These are phyloP conservation scores for Fusarium pseudograminearum DNA, from an alignment of 2,329 filamentous ascomycete genomes.

Conservation along the genomic window DNA sequence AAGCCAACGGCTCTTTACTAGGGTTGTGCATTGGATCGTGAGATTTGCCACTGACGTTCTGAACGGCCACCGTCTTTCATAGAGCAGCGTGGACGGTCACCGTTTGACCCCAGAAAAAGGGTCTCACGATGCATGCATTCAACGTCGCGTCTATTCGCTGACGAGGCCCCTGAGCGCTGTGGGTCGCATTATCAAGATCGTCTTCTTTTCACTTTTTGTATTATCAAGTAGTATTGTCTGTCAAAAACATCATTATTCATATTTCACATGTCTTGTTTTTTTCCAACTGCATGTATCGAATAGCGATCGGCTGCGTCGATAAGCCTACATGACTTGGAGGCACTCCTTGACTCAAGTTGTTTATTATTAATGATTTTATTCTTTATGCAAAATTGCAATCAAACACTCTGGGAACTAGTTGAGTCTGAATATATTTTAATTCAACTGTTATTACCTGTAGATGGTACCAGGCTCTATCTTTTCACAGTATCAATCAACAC, in stretches of 20 bases:
- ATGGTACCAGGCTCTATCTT: not conserved
- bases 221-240: slow-evolving; percentile 4
- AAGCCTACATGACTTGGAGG: not conserved
- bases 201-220: not conserved
- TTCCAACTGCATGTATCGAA: not conserved
- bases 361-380: not conserved
- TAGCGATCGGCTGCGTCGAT: not conserved
- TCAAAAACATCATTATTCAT: not conserved
- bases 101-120: slow-evolving; percentile 27
- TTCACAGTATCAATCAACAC: not conserved
- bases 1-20: slow-evolving; percentile 32
- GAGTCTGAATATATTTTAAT: not conserved
- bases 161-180: slow-evolving; percentile 13
- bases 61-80: slow-evolving; percentile 39
- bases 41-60: slow-evolving; percentile 23
- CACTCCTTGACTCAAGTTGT: not conserved
- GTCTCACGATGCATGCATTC: slow-evolving; percentile 28
- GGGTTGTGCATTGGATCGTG: slow-evolving; percentile 24
- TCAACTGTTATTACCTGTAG: not conserved
- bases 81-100: slow-evolving; percentile 28
- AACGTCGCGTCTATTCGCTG: slow-evolving; percentile 17
- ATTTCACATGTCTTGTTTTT: not conserved
- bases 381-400: not conserved
- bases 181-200: slow-evolving; percentile 19
- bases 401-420: not conserved